phyloP scores from a whole-genome alignment of 1,139 yeast species.

The Starmera stellimalicola region DNA sequence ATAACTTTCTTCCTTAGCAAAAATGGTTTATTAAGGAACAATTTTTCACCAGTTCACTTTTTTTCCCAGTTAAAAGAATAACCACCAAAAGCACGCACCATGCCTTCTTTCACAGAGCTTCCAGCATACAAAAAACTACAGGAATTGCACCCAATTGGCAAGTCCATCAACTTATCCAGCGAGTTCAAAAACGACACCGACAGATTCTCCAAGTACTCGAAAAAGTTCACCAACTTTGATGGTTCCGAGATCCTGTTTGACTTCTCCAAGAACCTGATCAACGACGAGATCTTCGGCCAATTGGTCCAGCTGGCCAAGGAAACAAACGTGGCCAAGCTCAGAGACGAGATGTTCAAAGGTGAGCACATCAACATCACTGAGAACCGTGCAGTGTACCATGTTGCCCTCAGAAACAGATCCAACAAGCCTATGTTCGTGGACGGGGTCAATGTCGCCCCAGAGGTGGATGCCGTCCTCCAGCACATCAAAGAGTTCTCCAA shows the following conservation, averaged over 20 bases:
- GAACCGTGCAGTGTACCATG: conserved; percentile 93
- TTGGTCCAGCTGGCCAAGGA: conserved; percentile 80
- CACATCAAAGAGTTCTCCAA: conserved; percentile 96
- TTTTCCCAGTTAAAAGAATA: too few relatives aligned
- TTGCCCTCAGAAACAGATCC: conserved; percentile 89
- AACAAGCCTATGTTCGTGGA: conserved; percentile 79
- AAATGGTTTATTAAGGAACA: background rate
- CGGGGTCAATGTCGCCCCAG: conserved; percentile 80
- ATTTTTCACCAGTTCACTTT: background rate
- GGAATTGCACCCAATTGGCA: conserved; percentile 57
- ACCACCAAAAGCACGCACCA: background rate
- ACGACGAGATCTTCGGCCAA: conserved; percentile 65
- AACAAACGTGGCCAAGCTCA: conserved; percentile 76
- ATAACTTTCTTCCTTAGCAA: background rate
- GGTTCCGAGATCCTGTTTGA: conserved; percentile 86
- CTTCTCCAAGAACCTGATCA: conserved; percentile 86
- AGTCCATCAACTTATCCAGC: conserved; percentile 54
- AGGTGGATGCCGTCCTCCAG: conserved; percentile 80
- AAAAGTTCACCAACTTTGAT: conserved; percentile 73
- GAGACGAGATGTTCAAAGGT: conserved; percentile 89
- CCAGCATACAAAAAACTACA: conserved; percentile 82
- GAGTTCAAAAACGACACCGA: conserved; percentile 67
- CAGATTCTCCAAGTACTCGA: conserved; percentile 69
- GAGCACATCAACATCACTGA: conserved; percentile 92
- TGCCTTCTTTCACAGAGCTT: conserved; percentile 37